Base-by-base conservation (phyloP, 2,329 filamentous ascomycete genomes). In the Tolypocladium sp. region DNA sequence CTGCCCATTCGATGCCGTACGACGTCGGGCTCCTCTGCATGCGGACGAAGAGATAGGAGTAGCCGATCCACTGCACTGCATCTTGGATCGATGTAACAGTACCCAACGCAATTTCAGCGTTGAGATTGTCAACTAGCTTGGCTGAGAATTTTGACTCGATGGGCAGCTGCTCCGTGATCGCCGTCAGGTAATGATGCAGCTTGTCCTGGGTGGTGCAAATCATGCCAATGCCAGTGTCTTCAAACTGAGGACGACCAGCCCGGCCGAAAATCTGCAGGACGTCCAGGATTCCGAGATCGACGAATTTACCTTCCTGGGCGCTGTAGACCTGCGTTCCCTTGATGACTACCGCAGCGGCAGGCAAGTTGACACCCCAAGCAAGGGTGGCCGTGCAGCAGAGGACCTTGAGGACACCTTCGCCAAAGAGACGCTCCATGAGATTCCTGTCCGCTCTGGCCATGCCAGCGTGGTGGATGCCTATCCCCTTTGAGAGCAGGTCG, bases 271-370 rank as follows among this genome's bases (percentile, higher is more conserved):
- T 99, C 71, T 99, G 94, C 58, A 99, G 79, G 20, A 99, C 94
- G 71, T 99, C 94, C 2, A 99, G 82, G 64, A 99, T 99, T 3
- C 94, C 93, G 6, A 99, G 81, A 69, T 99, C 94, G 25, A 97
- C 89, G 66, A 97, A 97, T 73, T 96, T 96, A 73, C 94, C 94
- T 57, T 96, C 93, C 71, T 97, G 91, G 0, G 94, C 88, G 71
- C 92, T 97, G 75, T 99, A 99, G 0, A 99, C 84, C 69, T 97
- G 93, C 0, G 94, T 99, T 20, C 94, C 94, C 72, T 99, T 99
- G 81, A 99, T 99, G 57, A 99, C 84, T 56, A 99, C 94, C 0
- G 94, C 95, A 0, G 94, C 94, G 40, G 94, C 94, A 1, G 94
- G 94, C 73, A 99, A 84, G 73, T 99, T 99, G 70, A 99, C 93